phyloP scores from a whole-genome alignment of 202 grass and related monocot genomes.

The Digitaria exilis region DNA sequence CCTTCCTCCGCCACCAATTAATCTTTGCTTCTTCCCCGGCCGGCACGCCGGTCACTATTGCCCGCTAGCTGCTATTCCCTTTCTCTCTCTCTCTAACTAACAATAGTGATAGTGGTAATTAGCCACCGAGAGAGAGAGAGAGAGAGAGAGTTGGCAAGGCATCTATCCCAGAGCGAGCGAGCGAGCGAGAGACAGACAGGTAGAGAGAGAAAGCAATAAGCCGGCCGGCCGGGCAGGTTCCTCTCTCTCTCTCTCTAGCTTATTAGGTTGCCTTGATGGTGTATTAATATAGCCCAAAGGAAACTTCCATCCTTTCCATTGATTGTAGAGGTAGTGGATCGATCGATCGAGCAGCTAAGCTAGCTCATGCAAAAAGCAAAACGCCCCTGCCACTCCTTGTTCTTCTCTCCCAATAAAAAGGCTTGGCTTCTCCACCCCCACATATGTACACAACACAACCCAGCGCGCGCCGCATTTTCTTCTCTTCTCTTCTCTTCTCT shows the following conservation, averaged over 20 bases:
- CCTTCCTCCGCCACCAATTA: constrained; percentile 45
- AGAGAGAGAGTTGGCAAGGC: constrained; percentile 14
- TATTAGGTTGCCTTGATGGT: constrained; percentile 17
- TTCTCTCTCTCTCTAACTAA: constrained; percentile 17
- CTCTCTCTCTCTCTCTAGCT: constrained; percentile 1
- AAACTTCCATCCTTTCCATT: constrained; percentile 44
- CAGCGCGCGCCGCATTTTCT: too few species aligned
- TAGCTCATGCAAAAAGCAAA: constrained; percentile 17
- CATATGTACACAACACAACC: too few species aligned
- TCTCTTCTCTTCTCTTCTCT: too few species aligned
- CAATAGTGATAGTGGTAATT: constrained; percentile 52
- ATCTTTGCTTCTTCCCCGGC: background rate
- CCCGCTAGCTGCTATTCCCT: background rate
- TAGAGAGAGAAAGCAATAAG: background rate
- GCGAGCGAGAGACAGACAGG: too few species aligned
- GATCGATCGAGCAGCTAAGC: background rate
- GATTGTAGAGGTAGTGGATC: background rate
- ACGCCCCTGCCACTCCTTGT: constrained; percentile 27
- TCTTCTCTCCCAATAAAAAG: constrained; percentile 31
- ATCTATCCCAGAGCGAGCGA: constrained; percentile 37
- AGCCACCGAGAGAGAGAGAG: constrained; percentile 38
- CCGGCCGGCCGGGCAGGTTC: constrained; percentile 23
- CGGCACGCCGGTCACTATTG: background rate
- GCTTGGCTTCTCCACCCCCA: too few species aligned
- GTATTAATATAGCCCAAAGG: constrained; percentile 47